Base-by-base conservation (phyloP, 2,329 filamentous ascomycete genomes). In the Cladosporium sp. region DNA sequence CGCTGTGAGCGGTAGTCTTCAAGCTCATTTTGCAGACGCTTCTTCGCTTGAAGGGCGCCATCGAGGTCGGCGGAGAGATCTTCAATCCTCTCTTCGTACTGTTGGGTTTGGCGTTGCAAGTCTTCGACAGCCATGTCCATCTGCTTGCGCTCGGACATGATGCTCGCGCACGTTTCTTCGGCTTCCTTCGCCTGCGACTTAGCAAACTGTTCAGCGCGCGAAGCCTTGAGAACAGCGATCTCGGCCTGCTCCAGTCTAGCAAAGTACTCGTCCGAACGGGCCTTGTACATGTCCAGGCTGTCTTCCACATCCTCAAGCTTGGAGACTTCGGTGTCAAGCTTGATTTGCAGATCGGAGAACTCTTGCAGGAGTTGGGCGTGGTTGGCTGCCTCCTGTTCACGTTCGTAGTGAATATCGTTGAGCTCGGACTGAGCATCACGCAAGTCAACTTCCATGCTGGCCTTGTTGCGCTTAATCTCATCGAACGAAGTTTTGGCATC, bases 181-280 rank as follows among this genome's bases (percentile, higher is more conserved):
- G 93, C 91, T 79, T 99, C 94, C 73, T 88, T 89, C 11, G 92
- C 91, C 76, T 97, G 94, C 0, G 91, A 85, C 78, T 92, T 96
- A 65, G 94, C 94, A 76, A 98, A 97, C 72, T 97, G 92, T 78
- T 98, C 94, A 0, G 95, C 94, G 28, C 94, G 88, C 67, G 86
- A 90, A 18, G 94, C 94, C 78, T 97, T 97, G 69, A 99, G 86
- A 21, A 98, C 93, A 0, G 93, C 89, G 70, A 98, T 96, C 78
- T 99, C 94, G 18, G 95, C 95, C 76, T 98, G 94, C 78, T 99
- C 94, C 23, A 99, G 87, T 79, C 97, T 97, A 82, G 88, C 91
- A 80, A 97, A 99, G 79, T 99, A 98, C 76, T 98, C 94, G 74
- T 98, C 93, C 4, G 94, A 91, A 52, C 94, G 89, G 69, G 87